Evolutionary conservation across 768 basidiomycete genomes (phyloP), one percentile per base, ranked within the genome.

Genomic region (Panellus pusillus): DNA sequence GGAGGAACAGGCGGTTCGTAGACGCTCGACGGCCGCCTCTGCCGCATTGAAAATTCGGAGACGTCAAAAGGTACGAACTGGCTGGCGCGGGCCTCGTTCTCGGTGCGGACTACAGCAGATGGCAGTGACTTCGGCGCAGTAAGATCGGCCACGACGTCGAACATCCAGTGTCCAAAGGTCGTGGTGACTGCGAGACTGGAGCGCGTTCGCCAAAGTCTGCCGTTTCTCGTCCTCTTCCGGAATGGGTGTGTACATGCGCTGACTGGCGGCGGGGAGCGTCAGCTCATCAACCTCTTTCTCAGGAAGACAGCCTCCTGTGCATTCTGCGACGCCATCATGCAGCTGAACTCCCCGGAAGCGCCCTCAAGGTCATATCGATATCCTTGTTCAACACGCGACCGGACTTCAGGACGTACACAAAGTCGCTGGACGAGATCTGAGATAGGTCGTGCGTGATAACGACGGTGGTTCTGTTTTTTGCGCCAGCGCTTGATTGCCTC

Each of bases 361-460:
- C 62, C 66, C 66, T 85, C 83, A 53, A 91, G 75, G 62, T 89
- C 88, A 1, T 67, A 67, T 2, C 87, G 80, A 68, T 81, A 92
- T 4, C 89, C 89, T 64, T 87, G 83, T 63, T 91, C 85, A 46
- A 81, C 42, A 90, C 75, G 1, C 59, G 48, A 6, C 89, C 90
- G 36, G 83, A 74, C 57, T 79, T 78, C 74, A 92, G 83, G 11
- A 90, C 83, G 65, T 91, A 89, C 20, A 89, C 87, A 58, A 90
- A 91, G 66, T 91, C 89, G 45, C 72, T 68, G 0, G 70, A 55
- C 6, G 67, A 66, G 58, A 92, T 83, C 52, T 87, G 83, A 1
- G 80, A 81, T 20, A 91, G 79, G 61, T 91, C 89, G 68, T 91
- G 89, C 0, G 89, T 91, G 66, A 92, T 90, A 60, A 87, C 80